Evolutionary conservation across 148 eudicot species (phyloP).

Genomic region (Rhododendron griersonianum): DNA sequence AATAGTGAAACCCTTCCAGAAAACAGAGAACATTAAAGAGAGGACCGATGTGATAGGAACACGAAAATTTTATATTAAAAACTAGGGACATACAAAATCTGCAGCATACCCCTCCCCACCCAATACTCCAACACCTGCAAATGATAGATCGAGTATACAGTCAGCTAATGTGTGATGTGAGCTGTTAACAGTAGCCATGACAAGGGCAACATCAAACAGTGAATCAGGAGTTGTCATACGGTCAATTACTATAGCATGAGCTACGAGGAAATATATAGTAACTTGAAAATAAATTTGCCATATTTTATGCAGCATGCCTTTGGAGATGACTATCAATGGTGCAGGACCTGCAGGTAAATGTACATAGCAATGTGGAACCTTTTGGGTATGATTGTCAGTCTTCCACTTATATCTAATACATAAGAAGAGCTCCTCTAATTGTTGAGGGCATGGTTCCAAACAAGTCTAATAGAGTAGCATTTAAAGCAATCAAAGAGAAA

Average conservation of each 20-base stretch:
- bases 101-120: constrained; percentile 98
- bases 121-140: constrained; percentile 90
- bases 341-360: not conserved
- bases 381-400: not conserved
- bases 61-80: not conserved
- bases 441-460: not conserved
- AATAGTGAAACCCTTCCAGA: not conserved
- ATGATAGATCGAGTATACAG: constrained; percentile 6
- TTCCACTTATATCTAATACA: not conserved
- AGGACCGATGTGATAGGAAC: not conserved
- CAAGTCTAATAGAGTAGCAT: not conserved
- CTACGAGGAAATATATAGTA: not conserved
- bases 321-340: not conserved
- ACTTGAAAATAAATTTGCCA: not conserved
- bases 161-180: not conserved
- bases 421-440: not conserved
- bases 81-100: constrained; percentile 71
- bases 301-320: not conserved
- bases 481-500: not conserved
- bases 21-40: not conserved
- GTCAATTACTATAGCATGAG: not conserved
- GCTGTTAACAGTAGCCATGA: not conserved
- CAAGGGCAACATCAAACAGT: not conserved
- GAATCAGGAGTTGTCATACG: not conserved
- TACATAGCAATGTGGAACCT: not conserved